Evolutionary conservation across 352 stramenopile species (phyloP).

Genomic region (Globisporangium ultimum): DNA sequence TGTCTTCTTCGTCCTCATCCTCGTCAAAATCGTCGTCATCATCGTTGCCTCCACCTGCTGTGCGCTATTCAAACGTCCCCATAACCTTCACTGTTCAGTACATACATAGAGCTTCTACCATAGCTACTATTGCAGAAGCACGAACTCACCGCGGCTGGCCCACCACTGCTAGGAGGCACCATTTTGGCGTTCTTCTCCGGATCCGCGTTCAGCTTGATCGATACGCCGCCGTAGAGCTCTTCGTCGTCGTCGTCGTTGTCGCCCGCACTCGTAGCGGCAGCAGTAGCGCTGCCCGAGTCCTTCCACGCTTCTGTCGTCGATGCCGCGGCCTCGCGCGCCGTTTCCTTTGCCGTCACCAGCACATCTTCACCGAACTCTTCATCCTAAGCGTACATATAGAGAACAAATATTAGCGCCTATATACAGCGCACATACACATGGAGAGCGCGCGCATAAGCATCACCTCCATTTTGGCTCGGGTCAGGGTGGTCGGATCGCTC

Average conservation of each 20-base stretch:
- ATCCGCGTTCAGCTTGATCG: conserved; percentile 56
- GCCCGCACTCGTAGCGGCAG: conserved; percentile 5
- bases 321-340: conserved; percentile 13
- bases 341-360: conserved; percentile 29
- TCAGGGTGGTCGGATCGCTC: too few relatives aligned
- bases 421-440: not conserved
- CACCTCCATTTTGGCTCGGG: conserved; percentile 20
- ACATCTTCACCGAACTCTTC: conserved; percentile 82
- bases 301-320: conserved; percentile 6
- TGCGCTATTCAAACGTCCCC: not conserved
- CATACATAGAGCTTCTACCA: not conserved
- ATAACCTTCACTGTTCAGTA: not conserved
- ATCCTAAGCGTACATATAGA: conserved; percentile 31
- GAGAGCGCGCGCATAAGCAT: not conserved
- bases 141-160: not conserved
- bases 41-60: not conserved
- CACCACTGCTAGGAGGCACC: conserved; percentile 6
- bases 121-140: not conserved
- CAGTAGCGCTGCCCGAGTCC: not conserved
- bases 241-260: conserved; percentile 69
- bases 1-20: conserved; percentile 82
- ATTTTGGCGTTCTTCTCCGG: conserved; percentile 9
- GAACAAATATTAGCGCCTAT: not conserved
- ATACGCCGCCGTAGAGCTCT: conserved; percentile 75
- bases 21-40: conserved; percentile 62